Base-by-base conservation (phyloP, 768 basidiomycete species). In the Gloeostereum incarnatum region DNA sequence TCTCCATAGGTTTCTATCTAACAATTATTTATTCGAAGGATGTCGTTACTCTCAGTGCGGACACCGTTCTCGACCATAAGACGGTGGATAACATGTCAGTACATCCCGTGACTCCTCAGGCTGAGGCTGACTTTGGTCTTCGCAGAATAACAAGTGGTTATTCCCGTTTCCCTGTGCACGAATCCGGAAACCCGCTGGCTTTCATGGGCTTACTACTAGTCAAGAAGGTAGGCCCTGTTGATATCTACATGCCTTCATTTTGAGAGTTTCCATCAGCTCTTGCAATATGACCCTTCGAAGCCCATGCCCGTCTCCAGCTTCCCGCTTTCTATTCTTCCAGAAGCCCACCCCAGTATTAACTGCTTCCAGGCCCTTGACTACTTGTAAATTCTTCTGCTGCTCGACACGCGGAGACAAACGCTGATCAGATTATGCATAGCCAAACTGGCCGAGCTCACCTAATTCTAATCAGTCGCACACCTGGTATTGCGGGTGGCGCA, bases 361-460 rank as follows among this genome's bases (percentile, higher is more conserved):
- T 96, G 87, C 50, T 90, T 96, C 65, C 90, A 97, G 54, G 91
- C 91, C 0, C 60, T 97, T 31, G 91, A 96, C 55, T 94, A 92
- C 54, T 93, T 88, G 85, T 87, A 50, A n/a, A n/a, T n/a, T n/a
- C 26, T 73, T 50, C 11, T 31, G 14, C 9, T 10, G 10, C 45
- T 7, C 2, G 9, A 13, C 19, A 25, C n/a, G n/a, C 34, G 23
- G 22, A 24, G 3, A 22, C 23, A 20, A 32, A 4, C 11, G 11
- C 33, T 34, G 33, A 20, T 26, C 20, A 35, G 22, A 19, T 38
- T 11, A 45, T 3, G 10, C 35, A n/a, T n/a, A 87, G 84, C 61
- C 94, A 96, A 69, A 93, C 92, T 0, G 94, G 94, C 2, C 78
- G 93, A 29, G 89, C 92, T 1, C 94, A 99, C 62, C 66, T 99